These are phyloP conservation scores for Hypoxylon intermedium DNA, from an alignment of 495 filamentous ascomycete species.

Conservation along the genomic window DNA sequence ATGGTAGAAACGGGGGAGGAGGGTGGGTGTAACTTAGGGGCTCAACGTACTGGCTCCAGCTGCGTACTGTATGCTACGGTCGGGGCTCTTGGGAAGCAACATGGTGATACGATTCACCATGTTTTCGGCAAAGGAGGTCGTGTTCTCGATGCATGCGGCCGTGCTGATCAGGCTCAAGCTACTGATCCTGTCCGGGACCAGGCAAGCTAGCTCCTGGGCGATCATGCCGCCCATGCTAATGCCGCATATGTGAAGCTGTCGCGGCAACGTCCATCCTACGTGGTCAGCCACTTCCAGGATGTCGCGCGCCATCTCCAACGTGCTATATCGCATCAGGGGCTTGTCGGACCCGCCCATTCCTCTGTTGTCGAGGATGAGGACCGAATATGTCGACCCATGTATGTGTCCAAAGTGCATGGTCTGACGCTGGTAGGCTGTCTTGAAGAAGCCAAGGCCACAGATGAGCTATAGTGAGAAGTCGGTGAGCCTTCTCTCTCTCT, in stretches of 20 bases:
- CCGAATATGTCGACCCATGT: constrained; percentile 68
- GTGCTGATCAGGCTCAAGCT: constrained; percentile 75
- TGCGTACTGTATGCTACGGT: constrained; percentile 44
- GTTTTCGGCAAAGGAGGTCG: constrained; percentile 63
- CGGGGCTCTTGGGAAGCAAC: constrained; percentile 71
- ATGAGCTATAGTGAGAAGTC: constrained; percentile 56
- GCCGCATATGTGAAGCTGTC: constrained; percentile 71
- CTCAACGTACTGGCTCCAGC: constrained; percentile 11
- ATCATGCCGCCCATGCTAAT: constrained; percentile 86
- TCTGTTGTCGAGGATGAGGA: constrained; percentile 78
- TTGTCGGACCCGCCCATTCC: constrained; percentile 81
- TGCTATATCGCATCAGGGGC: constrained; percentile 73
- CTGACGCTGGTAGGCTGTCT: constrained; percentile 76
- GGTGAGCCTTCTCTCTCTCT: neutral
- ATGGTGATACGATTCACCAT: constrained; percentile 71
- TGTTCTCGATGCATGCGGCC: constrained; percentile 71
- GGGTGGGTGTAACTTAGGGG: neutral
- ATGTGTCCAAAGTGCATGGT: constrained; percentile 77
- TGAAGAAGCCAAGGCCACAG: constrained; percentile 69
- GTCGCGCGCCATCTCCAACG: constrained; percentile 78
- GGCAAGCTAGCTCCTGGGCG: constrained; percentile 75
- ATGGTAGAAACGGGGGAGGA: constrained; percentile 51
- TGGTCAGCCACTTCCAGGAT: constrained; percentile 71
- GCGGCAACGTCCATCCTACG: constrained; percentile 67
- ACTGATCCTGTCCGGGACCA: constrained; percentile 67